Conservation (phyloP, 2,329 filamentous ascomycete species). For the Ophiostoma tasmaniense region DNA sequence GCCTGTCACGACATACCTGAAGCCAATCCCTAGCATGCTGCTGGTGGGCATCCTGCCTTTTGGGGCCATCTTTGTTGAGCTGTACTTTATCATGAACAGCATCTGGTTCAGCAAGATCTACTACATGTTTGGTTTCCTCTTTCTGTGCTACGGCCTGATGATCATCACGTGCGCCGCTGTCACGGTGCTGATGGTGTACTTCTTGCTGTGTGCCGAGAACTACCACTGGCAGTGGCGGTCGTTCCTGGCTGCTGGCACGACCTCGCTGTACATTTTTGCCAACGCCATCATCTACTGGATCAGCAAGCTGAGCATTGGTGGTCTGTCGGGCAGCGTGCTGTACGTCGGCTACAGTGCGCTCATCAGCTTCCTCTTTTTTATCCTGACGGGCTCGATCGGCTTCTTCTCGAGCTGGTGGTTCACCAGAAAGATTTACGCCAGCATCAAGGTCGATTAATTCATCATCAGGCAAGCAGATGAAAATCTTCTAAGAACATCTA, state of each 20-base stretch:
- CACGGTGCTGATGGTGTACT: conserved; percentile 91
- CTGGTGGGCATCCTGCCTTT: conserved; percentile 90
- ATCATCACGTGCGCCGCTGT: conserved; percentile 89
- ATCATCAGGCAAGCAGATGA: neutral
- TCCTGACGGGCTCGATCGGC: conserved; percentile 88
- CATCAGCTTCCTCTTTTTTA: conserved; percentile 84
- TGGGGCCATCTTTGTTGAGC: conserved; percentile 92
- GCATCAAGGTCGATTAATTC: conserved; percentile 89
- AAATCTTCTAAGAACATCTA: neutral
- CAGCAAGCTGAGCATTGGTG: conserved; percentile 76
- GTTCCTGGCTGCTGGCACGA: conserved; percentile 85
- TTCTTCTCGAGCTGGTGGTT: conserved; percentile 95
- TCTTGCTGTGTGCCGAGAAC: conserved; percentile 89
- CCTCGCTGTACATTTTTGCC: conserved; percentile 81
- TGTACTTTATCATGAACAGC: conserved; percentile 98
- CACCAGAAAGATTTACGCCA: conserved; percentile 84
- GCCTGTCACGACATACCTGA: conserved; percentile 67
- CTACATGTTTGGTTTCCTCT: conserved; percentile 99
- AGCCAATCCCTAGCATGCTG: conserved; percentile 80
- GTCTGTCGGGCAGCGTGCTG: conserved; percentile 76
- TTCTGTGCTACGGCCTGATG: conserved; percentile 96
- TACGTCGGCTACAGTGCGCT: conserved; percentile 90
- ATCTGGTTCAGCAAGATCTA: conserved; percentile 99
- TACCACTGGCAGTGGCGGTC: conserved; percentile 99
- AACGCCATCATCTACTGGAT: conserved; percentile 89